Base-by-base conservation (phyloP, 1,139 yeast species). In the Geotrichum siamense region DNA sequence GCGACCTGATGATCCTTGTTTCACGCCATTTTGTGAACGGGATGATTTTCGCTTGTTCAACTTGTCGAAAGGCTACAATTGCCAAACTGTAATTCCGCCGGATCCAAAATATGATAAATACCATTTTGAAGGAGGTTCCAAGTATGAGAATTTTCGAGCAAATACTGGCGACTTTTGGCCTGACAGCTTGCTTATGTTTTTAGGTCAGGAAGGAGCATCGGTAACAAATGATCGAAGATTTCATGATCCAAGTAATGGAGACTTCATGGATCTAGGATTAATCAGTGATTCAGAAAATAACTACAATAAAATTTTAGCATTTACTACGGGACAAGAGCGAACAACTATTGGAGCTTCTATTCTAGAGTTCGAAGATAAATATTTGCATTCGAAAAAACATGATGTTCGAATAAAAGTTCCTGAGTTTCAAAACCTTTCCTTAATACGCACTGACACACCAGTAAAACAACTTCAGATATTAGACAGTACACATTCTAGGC, bases 281-380 rank as follows among this genome's bases (percentile, higher is more conserved):
- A 35, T 44, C 3, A 36, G 39, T 13, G 37, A 44, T 32, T n/a
- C 23, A 3, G 21, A 17, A 9, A 13, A 17, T 6, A 17, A 23
- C 21, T 33, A 20, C 12, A 15, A 37, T 17, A 42, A 27, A 31
- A 37, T 42, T 8, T 38, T 27, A n/a, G 45, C 45, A 16, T 44
- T 39, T 22, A 43, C 39, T 10, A 44, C 47, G 8, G 43, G 47
- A 20, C 28, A 22, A 16, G 47, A 44, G 16, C 29, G 34, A 5
- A 44, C 43, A n/a, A 40, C 47, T 6, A 22, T 44, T 16, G 47
- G 41, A 3, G 45, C 47, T 9, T 34, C 39, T 15, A 17, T 40
- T 20, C 33, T 39, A 8, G n/a, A 27, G 32, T 3, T 43, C 6
- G 10, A 20, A 15, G 37, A 22, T n/a, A 8, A 16, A 3, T 21